Base-by-base conservation (phyloP, 257 asterid species). In the Nicotiana undulata region DNA sequence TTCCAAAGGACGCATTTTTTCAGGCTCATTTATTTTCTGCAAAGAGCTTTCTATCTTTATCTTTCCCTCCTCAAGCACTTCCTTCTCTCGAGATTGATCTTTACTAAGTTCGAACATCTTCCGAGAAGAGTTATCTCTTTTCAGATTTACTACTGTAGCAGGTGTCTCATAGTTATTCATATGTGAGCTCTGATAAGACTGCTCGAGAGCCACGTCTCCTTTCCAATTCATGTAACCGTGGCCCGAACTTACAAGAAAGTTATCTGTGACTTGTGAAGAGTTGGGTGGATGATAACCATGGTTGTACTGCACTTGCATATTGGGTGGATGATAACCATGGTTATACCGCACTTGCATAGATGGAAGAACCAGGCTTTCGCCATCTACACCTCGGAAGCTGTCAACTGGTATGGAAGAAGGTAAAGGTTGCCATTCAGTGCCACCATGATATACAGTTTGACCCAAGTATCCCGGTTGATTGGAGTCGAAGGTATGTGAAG, bases 11-110 rank as follows among this genome's bases (percentile, higher is more conserved):
- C 80, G 84, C 74, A 79, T 65, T 79, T 81, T 85, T 65, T 85
- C 84, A 80, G 87, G 79, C 74, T 88, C 95, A 67, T 75, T 82
- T 78, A 60, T 49, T 89, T 84, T 88, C 85, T 74, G 86, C 52
- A 70, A 56, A 82, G 93, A 88, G 80, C 76, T 85, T 84, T 89
- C 96, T 81, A 82, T 78, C 81, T 81, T 88, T 85, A 82, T 79
- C 85, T 87, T 87, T 63, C 77, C 79, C 81, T 89, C 94, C 87
- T 83, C 80, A 84, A 70, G 51, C 15, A 68, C 34, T 68, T 90
- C 90, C 81, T 79, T 84, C 58, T 82, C 90, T 17, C 75, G 81
- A 63, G 91, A 83, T 51, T 81, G 90, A 78, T 84, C 88, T 68
- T 85, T 85, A 20, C 74, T 75, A 72, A 79, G 66, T 61, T 87